These are phyloP conservation scores for Aleurites moluccanus DNA, from an alignment of 441 rosid species.

Conservation along the genomic window DNA sequence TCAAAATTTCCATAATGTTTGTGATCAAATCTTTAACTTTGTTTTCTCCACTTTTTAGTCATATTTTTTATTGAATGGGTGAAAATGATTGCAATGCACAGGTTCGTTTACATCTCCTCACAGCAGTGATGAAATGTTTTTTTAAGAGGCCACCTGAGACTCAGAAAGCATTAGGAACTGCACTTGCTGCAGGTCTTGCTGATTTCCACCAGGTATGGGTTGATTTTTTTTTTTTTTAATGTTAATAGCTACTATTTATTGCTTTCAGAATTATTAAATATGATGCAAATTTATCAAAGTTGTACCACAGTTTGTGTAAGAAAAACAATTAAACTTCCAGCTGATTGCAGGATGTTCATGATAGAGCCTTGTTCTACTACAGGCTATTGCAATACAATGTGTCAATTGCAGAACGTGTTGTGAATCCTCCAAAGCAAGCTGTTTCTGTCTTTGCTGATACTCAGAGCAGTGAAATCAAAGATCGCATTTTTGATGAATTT, in stretches of 20 bases:
- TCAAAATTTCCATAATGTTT: neutral
- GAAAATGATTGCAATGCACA: constrained; percentile 37
- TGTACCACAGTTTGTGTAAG: constrained; percentile 11
- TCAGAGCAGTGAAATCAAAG: constrained; percentile 96
- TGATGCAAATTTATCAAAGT: neutral
- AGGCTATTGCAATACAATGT: constrained; percentile 79
- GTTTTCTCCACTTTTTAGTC: neutral
- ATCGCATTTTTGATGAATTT: constrained; percentile 96
- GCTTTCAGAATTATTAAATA: neutral
- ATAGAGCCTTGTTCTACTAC: constrained; percentile 94
- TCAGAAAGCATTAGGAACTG: constrained; percentile 86
- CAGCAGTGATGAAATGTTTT: constrained; percentile 94
- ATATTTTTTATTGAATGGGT: constrained; percentile 13
- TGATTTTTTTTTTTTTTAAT: constrained; percentile 19
- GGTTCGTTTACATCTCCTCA: constrained; percentile 96
- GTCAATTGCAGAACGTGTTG: constrained; percentile 76
- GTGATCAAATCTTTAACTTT: neutral
- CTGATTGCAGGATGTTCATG: constrained; percentile 91
- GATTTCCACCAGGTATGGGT: constrained; percentile 83
- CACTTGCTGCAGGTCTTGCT: constrained; percentile 86
- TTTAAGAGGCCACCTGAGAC: constrained; percentile 96
- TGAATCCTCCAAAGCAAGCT: constrained; percentile 98
- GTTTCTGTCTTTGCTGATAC: constrained; percentile 98
- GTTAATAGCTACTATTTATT: neutral
- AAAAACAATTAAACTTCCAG: constrained; percentile 24